Conservation (phyloP, 2,329 filamentous ascomycete genomes). For the Gnomoniopsis smithogilvyi region DNA sequence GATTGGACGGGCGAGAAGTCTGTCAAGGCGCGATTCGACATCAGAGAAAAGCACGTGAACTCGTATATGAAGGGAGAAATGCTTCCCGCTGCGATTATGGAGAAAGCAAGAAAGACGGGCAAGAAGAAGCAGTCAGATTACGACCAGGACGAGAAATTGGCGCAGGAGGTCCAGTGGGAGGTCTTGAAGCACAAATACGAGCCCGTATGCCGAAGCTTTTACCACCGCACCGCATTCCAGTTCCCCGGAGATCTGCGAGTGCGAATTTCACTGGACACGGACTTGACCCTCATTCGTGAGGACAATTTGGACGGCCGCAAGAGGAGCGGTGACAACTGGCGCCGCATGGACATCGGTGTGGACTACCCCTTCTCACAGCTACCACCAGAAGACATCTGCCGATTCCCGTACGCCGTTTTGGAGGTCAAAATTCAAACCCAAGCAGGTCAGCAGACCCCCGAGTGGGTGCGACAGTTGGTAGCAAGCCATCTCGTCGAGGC, state of each 20-base stretch:
- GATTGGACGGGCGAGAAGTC: constrained; percentile 99
- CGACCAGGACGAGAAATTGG: constrained; percentile 83
- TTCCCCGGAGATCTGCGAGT: constrained; percentile 93
- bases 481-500: constrained; percentile 94
- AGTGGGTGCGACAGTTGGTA: constrained; percentile 94
- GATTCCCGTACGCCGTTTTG: constrained; percentile 93
- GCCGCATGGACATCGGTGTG: constrained; percentile 94
- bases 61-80: constrained; percentile 81
- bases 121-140: constrained; percentile 94
- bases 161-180: constrained; percentile 90
- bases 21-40: constrained; percentile 90
- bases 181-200: constrained; percentile 81
- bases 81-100: constrained; percentile 85
- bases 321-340: constrained; percentile 86
- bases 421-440: constrained; percentile 98
- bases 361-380: constrained; percentile 93
- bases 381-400: constrained; percentile 77
- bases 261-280: constrained; percentile 93
- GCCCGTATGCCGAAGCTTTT: constrained; percentile 93
- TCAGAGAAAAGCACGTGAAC: constrained; percentile 98
- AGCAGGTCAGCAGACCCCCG: constrained; percentile 87
- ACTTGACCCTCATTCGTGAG: constrained; percentile 91
- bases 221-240: constrained; percentile 97
- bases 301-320: constrained; percentile 83
- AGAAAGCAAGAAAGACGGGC: constrained; percentile 91